Evolutionary conservation across 2,329 filamentous ascomycete genomes (phyloP), one percentile per base, ranked within the genome.

Genomic region (Rhynchosporium graminicola): DNA sequence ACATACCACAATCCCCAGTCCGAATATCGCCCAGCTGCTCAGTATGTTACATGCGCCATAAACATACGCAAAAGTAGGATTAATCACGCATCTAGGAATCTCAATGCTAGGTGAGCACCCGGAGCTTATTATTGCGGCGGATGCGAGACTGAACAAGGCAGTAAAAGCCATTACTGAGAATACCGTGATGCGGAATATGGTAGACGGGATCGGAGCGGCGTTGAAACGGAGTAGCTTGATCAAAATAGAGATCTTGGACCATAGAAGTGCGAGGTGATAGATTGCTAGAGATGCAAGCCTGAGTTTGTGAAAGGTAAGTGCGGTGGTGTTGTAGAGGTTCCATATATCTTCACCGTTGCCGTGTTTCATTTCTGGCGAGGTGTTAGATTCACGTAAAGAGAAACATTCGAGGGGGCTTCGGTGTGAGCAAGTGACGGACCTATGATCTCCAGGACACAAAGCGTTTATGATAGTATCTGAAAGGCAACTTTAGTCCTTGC

Each of bases 281-380:
- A 54, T 28, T 9, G 20, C 8, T 29, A 40, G 51, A 8, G 51
- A 54, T 28, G 51, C 51, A 20, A 42, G 36, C 9, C 40, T 20
- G 3, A 54, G 51, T 54, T 59, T 59, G 10, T 51, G 46, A n/a
- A 59, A 59, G 4, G 12, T 42, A 10, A 58, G 28, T 13, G 26
- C 56, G 13, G 47, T 10, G 10, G 8, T 26, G 8, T 33, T 48
- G 43, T 58, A 58, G 3, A 58, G 9, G n/a, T 58, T 58, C 56
- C 56, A 58, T 10, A 48, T 40, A 38, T 58, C 43, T 9, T 50
- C 46, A 3, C 56, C 56, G 20, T 40, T 40, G 43, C 56, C 56
- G 46, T 58, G 40, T 40, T 36, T 29, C 15, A 48, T 20, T 28
- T 46, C 56, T 58, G 15, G 29, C 10, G 6, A 33, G 2, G 0